A percentile compares a stretch with the other conserved stretches of the same genome.
Conservation (phyloP, 495 filamentous ascomycete genomes). For the Staphylotrichum longicolle region DNA sequence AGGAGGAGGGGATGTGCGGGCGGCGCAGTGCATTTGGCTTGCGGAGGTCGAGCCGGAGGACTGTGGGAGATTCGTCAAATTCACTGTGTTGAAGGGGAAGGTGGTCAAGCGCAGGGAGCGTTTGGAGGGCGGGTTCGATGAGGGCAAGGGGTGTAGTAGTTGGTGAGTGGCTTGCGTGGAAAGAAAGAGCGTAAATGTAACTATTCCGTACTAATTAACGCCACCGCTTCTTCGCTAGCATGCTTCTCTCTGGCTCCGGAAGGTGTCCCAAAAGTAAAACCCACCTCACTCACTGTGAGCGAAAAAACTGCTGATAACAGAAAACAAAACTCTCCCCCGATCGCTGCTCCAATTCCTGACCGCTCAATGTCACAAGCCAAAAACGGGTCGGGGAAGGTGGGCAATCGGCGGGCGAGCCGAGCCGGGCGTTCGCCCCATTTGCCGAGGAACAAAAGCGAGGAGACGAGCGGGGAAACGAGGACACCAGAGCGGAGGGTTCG, state of each 20-base stretch:
- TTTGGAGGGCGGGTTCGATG: constrained; percentile 94
- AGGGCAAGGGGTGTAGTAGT: constrained; percentile 74
- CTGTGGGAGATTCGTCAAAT: constrained; percentile 88
- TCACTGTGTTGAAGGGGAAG: constrained; percentile 89
- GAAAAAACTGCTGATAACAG: too few relatives aligned
- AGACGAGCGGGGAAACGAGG: background rate
- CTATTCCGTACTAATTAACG: too few relatives aligned
- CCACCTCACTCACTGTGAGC: too few relatives aligned
- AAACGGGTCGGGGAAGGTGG: constrained; percentile 13
- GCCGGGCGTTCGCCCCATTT: background rate
- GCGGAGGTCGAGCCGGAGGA: constrained; percentile 86
- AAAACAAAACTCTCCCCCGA: too few relatives aligned
- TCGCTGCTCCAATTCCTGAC: constrained; percentile 6
- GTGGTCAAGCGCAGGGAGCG: too few relatives aligned
- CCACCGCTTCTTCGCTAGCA: too few relatives aligned
- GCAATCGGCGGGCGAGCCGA: background rate
- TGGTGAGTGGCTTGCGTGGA: constrained; percentile 55
- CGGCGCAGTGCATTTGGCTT: constrained; percentile 90
- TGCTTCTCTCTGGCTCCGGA: too few relatives aligned
- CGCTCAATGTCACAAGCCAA: background rate
- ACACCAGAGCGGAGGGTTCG: background rate
- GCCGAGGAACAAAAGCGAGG: too few relatives aligned
- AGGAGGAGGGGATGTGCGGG: constrained; percentile 53
- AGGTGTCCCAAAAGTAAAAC: too few relatives aligned
- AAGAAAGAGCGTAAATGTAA: too few relatives aligned